phyloP scores from a whole-genome alignment of 495 filamentous ascomycete species.

The Aspergillus hancockii region DNA sequence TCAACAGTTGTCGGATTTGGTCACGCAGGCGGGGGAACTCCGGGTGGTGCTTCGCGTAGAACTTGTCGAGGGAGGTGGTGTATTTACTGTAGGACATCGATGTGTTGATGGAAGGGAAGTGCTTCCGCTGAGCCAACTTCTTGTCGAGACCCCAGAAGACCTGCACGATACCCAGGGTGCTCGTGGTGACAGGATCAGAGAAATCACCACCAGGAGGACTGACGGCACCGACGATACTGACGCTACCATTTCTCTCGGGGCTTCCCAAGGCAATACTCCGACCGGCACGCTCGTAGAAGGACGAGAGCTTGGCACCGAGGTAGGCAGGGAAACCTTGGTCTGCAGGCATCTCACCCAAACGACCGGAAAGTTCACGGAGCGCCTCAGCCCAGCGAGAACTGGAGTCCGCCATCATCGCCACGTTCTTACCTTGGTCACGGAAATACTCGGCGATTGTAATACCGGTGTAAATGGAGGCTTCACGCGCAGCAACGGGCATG shows the following conservation, averaged over 20 bases:
- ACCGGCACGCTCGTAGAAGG: slow-evolving; percentile 98
- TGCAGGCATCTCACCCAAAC: slow-evolving; percentile 98
- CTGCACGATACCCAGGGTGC: slow-evolving; percentile 95
- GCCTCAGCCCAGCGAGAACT: slow-evolving; percentile 98
- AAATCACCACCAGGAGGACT: slow-evolving; percentile 98
- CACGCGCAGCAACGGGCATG: slow-evolving; percentile 98
- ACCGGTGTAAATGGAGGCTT: slow-evolving; percentile 98
- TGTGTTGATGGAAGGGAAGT: slow-evolving; percentile 99
- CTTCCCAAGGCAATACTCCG: slow-evolving; percentile 83
- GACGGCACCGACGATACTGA: slow-evolving; percentile 97
- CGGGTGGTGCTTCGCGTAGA: slow-evolving; percentile 87
- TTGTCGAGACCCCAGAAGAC: slow-evolving; percentile 99
- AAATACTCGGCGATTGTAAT: slow-evolving; percentile 99
- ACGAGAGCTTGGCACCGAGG: slow-evolving; percentile 92
- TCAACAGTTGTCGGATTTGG: slow-evolving; percentile 86
- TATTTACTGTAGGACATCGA: slow-evolving; percentile 97
- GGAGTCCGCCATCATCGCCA: slow-evolving; percentile 99
- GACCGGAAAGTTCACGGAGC: slow-evolving; percentile 97
- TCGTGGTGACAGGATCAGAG: slow-evolving; percentile 94
- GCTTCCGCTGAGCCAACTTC: slow-evolving; percentile 97
- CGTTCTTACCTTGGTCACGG: slow-evolving; percentile 95
- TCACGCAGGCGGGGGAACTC: slow-evolving; percentile 94
- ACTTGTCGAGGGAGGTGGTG: slow-evolving; percentile 80
- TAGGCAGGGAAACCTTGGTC: slow-evolving; percentile 99
- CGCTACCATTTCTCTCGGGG: slow-evolving; percentile 82